Evolutionary conservation across 306 rosid genomes (phyloP).

Genomic region (Cotoneaster glaucophyllus): DNA sequence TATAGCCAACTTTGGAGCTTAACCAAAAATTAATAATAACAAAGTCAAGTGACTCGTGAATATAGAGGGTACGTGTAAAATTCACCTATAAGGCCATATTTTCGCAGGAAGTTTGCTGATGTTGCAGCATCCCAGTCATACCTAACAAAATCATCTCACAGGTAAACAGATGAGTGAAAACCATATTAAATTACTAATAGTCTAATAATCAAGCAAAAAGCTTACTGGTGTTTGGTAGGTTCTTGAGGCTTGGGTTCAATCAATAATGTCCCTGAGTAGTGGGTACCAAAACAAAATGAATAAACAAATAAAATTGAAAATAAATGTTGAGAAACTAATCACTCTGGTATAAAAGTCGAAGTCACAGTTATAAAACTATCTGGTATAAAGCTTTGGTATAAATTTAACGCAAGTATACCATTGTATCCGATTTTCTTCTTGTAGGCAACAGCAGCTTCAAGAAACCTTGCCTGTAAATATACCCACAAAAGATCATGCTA

Average conservation of each 20-base stretch:
- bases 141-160: constrained; percentile 35
- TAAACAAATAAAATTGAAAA: background rate
- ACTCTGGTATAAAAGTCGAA: background rate
- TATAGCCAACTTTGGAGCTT: background rate
- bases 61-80: background rate
- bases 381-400: background rate
- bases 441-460: constrained; percentile 76
- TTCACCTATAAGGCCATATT: constrained; percentile 70
- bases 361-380: background rate
- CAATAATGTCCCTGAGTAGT: constrained; percentile 60
- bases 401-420: constrained; percentile 36
- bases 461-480: constrained; percentile 67
- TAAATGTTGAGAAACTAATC: background rate
- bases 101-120: constrained; percentile 76
- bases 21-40: background rate
- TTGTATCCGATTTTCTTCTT: constrained; percentile 95
- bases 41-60: background rate
- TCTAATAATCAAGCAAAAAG: constrained; percentile 15
- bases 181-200: constrained; percentile 8
- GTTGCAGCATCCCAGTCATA: constrained; percentile 99
- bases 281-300: background rate
- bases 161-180: background rate
- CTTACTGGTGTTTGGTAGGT: constrained; percentile 94
- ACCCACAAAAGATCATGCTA: constrained; percentile 10
- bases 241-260: constrained; percentile 99